These are phyloP conservation scores for Purpureocillium takamizusanense DNA, from an alignment of 2,329 filamentous ascomycete genomes.

Conservation along the genomic window DNA sequence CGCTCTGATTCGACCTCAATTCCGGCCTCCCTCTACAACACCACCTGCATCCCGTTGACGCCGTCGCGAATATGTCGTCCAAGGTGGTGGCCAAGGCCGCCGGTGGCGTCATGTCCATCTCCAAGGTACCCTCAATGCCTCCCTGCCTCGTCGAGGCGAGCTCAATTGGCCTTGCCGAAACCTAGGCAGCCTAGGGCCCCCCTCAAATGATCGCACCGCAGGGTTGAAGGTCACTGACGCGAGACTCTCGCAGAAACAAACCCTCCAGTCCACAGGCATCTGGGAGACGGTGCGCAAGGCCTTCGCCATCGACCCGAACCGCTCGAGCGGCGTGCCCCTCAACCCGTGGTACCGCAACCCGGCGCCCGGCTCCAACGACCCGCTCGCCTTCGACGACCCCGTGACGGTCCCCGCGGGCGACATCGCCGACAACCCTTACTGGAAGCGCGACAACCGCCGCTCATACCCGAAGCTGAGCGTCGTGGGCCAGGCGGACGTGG, in stretches of 20 bases:
- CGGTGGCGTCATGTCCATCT: conserved; percentile 44
- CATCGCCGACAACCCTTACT: conserved; percentile 42
- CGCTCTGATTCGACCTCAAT: conserved; percentile 6
- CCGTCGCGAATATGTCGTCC: conserved; percentile 45
- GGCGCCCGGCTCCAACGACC: conserved; percentile 37
- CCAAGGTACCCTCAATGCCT: conserved; percentile 37
- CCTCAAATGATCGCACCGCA: no score
- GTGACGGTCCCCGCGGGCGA: conserved; percentile 49
- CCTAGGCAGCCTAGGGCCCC: not conserved
- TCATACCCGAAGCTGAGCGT: conserved; percentile 73
- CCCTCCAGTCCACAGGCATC: conserved; percentile 78
- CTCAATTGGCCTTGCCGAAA: not conserved
- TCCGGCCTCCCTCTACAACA: conserved; percentile 6
- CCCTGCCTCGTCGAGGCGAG: not conserved
- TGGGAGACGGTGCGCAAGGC: conserved; percentile 76
- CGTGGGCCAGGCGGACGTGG: conserved; percentile 76
- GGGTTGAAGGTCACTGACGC: not conserved
- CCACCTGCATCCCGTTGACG: conserved; percentile 7
- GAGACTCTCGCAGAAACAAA: conserved; percentile 70
- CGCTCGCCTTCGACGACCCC: conserved; percentile 28
- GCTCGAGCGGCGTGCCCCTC: conserved; percentile 84
- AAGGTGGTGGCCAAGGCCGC: conserved; percentile 49
- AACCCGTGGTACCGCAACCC: conserved; percentile 91
- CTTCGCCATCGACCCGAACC: conserved; percentile 74
- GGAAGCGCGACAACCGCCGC: conserved; percentile 84